Evolutionary conservation across 495 filamentous ascomycete species (phyloP).

Genomic region (Xylaria curta): DNA sequence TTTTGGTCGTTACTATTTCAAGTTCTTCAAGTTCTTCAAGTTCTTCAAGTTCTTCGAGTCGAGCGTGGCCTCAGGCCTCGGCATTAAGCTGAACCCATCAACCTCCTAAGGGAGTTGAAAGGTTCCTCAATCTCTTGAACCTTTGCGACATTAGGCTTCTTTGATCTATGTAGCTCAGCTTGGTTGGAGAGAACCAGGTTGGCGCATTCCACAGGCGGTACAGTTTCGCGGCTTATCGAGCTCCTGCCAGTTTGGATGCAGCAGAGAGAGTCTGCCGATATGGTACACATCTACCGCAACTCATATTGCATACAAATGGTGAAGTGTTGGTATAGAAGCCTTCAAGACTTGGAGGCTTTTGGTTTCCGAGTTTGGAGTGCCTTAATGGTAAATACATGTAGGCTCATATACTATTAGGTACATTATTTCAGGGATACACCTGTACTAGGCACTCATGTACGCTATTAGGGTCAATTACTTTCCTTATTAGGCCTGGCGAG

Average conservation of each 20-base stretch:
- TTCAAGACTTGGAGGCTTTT: background rate
- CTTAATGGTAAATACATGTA: background rate
- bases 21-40: background rate
- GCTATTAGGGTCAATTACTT: conserved; percentile 1
- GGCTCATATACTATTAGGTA: too few species aligned
- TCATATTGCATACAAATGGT: background rate
- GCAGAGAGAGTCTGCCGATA: too few species aligned
- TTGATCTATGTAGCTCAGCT: too few species aligned
- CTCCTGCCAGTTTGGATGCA: too few species aligned
- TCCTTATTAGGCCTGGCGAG: conserved; percentile 16
- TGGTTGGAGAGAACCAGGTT: too few species aligned
- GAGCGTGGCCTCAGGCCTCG: background rate
- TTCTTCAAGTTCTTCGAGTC: background rate
- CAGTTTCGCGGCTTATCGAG: too few species aligned
- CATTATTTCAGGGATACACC: conserved; percentile 8
- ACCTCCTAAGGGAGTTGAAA: background rate
- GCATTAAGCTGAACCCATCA: background rate
- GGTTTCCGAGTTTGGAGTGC: background rate
- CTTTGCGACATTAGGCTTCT: too few species aligned
- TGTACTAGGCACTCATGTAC: background rate
- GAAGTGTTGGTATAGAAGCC: too few species aligned
- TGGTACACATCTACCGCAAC: too few species aligned
- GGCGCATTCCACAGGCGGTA: too few species aligned
- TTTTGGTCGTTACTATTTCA: background rate
- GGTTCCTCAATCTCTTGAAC: too few species aligned